Base-by-base conservation (phyloP, 2,329 filamentous ascomycete species). In the Geosmithia putterillii region DNA sequence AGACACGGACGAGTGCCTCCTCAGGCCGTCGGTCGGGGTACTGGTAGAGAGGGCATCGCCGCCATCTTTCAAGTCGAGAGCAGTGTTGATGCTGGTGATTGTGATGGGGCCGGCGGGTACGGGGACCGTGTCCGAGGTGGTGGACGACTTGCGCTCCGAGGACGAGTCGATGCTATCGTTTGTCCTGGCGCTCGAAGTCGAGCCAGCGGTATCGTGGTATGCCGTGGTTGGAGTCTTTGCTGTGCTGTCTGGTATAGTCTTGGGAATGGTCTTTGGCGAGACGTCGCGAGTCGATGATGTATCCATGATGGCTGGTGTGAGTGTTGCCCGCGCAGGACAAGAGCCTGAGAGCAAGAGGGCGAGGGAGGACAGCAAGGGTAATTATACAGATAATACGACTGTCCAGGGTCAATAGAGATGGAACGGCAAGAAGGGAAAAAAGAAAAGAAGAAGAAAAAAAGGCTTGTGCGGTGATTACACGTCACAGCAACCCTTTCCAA, bases 1-100 rank as follows among this genome's bases (percentile, higher is more conserved):
- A 23, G 67, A 65, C 25, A 63, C 54, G 2, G 71, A 75, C 12
- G 62, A 62, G 49, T 71, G 37, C 40, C 45, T 42, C 15, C 45
- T 42, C 2, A 48, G 22, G 15, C 44, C 38, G n/a, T 21, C 39
- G 36, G 19, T 20, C 28, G 28, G 28, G 10, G 28, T 32, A 21
- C 17, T 23, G 21, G 12, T 20, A 22, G 39, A 10, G 15, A 10
- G 3, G 22, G 25, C 21, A 17, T 17, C 22, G 39, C 20, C 12
- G 7, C 15, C 8, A 21, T 18, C 35, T 9, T 32, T 32, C 28
- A 14, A 32, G 15, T 32, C 28, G 28, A 9, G 10, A 4, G 28
- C 28, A 12, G 10, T 14, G 10, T 9, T 14, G 28, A 9, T 32
- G 28, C 28, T 32, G 28, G 10, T 32, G 28, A 32, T 12, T 4